Percentiles rank a stretch among this genome's conserved stretches.
Conservation (phyloP, 345 rosid species). For the Salix udensis region DNA sequence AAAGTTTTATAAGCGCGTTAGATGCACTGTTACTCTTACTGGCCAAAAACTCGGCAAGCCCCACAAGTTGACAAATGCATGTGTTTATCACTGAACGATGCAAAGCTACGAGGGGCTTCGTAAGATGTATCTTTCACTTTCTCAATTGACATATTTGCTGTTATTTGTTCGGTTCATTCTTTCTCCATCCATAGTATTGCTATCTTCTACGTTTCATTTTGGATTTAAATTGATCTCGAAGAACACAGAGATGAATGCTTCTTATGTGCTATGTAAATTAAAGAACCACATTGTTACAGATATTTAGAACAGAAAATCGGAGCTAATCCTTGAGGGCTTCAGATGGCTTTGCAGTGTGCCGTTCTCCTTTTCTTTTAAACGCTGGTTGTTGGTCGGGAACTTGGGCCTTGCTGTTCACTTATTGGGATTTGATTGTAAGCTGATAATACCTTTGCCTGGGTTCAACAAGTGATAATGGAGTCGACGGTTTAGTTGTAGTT, state of each 20-base stretch:
- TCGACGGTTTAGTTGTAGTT: not conserved
- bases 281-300: constrained; percentile 8
- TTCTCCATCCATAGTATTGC: not conserved
- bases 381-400: not conserved
- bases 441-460: not conserved
- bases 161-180: not conserved
- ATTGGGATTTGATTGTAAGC: no score
- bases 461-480: not conserved
- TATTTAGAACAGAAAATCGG: not conserved
- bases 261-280: not conserved
- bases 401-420: no score
- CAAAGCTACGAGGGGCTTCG: not conserved
- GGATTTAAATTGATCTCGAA: not conserved
- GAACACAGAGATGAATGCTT: not conserved
- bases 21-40: constrained; percentile 58
- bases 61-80: constrained; percentile 44
- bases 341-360: not conserved
- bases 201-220: not conserved
- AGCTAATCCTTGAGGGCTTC: not conserved
- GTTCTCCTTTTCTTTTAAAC: not conserved
- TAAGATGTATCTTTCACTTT: not conserved
- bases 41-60: constrained; percentile 59
- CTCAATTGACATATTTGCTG: not conserved
- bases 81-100: constrained; percentile 37
- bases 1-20: constrained; percentile 47